Conservation (phyloP, 495 filamentous ascomycete genomes). For the Penicillium simplicissimum region DNA sequence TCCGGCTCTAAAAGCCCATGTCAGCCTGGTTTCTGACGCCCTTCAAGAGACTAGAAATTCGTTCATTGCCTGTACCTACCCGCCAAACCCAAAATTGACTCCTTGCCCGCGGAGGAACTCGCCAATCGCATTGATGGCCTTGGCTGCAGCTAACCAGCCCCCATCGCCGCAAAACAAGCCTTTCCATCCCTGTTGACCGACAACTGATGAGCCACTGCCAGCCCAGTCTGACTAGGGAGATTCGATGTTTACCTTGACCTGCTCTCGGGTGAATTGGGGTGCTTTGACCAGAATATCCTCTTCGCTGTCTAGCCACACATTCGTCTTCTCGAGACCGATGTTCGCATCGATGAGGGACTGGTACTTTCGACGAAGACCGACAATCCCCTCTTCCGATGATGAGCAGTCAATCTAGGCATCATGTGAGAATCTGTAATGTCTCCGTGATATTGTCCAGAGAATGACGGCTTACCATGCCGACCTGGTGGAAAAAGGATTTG, state of each 20-base stretch:
- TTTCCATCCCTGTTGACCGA: slow-evolving; percentile 19
- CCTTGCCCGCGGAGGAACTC: slow-evolving; percentile 13
- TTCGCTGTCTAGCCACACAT: slow-evolving; percentile 14
- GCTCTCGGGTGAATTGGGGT: slow-evolving; percentile 15
- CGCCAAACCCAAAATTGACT: slow-evolving; percentile 22
- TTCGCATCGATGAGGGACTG: slow-evolving; percentile 19
- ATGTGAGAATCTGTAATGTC: background rate
- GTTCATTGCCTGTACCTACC: slow-evolving; percentile 2
- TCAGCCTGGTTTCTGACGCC: background rate
- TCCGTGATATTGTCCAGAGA: slow-evolving; percentile 1
- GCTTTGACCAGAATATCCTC: slow-evolving; percentile 16
- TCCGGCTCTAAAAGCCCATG: slow-evolving; percentile 10
- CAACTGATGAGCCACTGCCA: background rate
- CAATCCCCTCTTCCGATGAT: slow-evolving; percentile 21
- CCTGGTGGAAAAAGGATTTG: slow-evolving; percentile 47
- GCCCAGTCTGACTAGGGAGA: too few species aligned
- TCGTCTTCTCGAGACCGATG: slow-evolving; percentile 22
- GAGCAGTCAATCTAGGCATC: slow-evolving; percentile 21
- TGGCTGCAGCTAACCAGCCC: slow-evolving; percentile 26
- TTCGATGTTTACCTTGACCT: slow-evolving; percentile 13
- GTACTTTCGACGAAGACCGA: slow-evolving; percentile 11
- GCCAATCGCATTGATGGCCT: slow-evolving; percentile 26
- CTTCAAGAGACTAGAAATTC: too few species aligned
- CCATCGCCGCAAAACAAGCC: slow-evolving; percentile 20
- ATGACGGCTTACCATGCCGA: slow-evolving; percentile 23